Percentiles rank a stretch among this genome's conserved stretches.
Evolutionary conservation across 768 basidiomycete species (phyloP).

Genomic region (Boletus rex-veris): DNA sequence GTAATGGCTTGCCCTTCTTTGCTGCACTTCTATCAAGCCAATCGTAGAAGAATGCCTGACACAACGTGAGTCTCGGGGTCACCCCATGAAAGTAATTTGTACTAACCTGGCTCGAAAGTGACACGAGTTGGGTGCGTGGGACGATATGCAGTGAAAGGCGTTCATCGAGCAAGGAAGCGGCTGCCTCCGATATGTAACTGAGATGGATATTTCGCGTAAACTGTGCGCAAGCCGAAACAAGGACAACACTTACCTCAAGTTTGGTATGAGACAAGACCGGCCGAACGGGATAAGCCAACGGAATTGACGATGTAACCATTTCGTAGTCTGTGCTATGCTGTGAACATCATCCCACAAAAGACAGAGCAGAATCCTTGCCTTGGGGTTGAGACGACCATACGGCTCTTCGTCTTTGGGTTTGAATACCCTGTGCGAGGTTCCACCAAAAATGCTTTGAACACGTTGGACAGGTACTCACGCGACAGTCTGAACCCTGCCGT

Average conservation of each 20-base stretch:
- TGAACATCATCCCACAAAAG: background rate
- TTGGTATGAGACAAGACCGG: conserved; percentile 83
- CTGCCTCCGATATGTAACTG: conserved; percentile 87
- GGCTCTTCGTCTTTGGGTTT: conserved; percentile 92
- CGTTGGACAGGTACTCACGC: conserved; percentile 49
- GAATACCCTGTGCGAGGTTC: conserved; percentile 58
- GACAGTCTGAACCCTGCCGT: conserved; percentile 73
- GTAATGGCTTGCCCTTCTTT: conserved; percentile 80
- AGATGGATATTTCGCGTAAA: background rate
- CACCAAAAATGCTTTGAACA: background rate
- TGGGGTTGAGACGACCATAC: conserved; percentile 84
- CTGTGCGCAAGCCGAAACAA: background rate
- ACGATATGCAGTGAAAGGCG: conserved; percentile 77
- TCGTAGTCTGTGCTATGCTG: conserved; percentile 58
- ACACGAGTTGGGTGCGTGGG: conserved; percentile 80
- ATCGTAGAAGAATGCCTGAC: conserved; percentile 86
- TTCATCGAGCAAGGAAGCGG: conserved; percentile 78
- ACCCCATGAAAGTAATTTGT: background rate
- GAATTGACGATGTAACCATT: conserved; percentile 87
- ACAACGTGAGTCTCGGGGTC: background rate
- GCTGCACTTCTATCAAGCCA: conserved; percentile 81
- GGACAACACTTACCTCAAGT: conserved; percentile 57
- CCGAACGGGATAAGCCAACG: conserved; percentile 91
- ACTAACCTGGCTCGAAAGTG: conserved; percentile 66
- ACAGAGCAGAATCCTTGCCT: conserved; percentile 41